These are phyloP conservation scores for Zygoascus sp. DNA, from an alignment of 1,139 yeast genomes.

Conservation along the genomic window DNA sequence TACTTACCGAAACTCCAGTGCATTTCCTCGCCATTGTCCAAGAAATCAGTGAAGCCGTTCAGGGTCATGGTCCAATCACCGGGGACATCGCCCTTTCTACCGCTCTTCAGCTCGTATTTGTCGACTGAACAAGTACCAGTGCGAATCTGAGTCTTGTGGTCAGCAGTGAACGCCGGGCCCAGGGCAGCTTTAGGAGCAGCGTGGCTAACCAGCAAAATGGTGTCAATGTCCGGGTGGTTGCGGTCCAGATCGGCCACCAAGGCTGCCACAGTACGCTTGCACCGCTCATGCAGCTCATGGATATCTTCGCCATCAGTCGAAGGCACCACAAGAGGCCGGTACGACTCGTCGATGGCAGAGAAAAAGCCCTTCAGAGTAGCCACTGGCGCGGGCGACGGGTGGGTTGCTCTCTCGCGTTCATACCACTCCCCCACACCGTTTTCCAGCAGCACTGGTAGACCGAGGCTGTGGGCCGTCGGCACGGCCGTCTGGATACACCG, in stretches of 20 bases:
- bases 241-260: conserved; percentile 47
- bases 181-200: conserved; percentile 81
- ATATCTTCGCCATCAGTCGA: conserved; percentile 64
- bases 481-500: conserved; percentile 81
- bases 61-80: conserved; percentile 51
- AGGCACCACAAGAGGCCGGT: conserved; percentile 49
- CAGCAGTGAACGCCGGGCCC: conserved; percentile 61
- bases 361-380: conserved; percentile 49
- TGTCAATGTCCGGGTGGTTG: conserved; percentile 50
- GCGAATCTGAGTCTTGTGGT: conserved; percentile 43
- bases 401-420: conserved; percentile 30
- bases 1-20: conserved; percentile 71
- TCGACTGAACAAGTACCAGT: conserved; percentile 60
- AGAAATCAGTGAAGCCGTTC: conserved; percentile 67
- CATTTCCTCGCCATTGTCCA: conserved; percentile 81
- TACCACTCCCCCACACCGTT: conserved; percentile 56
- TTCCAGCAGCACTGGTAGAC: conserved; percentile 57
- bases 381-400: conserved; percentile 47
- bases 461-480: conserved; percentile 56
- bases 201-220: conserved; percentile 64
- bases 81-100: conserved; percentile 33
- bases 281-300: conserved; percentile 55
- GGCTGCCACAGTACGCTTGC: conserved; percentile 45
- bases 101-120: conserved; percentile 43
- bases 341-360: conserved; percentile 40